Conservation (phyloP, 768 basidiomycete genomes). For the Tylopilus rubrobrunneus region DNA sequence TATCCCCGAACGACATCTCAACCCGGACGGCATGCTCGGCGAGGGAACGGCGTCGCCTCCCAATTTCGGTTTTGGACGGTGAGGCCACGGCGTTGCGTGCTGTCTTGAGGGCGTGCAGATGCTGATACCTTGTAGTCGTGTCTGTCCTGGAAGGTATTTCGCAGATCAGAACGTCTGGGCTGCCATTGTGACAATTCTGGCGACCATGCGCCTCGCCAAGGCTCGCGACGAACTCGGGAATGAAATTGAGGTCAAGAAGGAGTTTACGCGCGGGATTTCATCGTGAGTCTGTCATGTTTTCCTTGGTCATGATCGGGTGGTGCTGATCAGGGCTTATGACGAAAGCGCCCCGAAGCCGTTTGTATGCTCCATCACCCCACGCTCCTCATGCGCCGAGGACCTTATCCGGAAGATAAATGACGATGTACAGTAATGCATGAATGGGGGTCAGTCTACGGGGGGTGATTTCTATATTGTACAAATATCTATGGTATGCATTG, state of each 20-base stretch:
- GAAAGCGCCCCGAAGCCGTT: constrained; percentile 25
- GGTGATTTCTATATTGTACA: background rate
- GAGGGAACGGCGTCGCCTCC: background rate
- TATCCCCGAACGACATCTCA: constrained; percentile 54
- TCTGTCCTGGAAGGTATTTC: constrained; percentile 34
- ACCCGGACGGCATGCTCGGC: constrained; percentile 10
- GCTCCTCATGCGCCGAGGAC: constrained; percentile 10
- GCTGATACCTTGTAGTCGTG: constrained; percentile 16
- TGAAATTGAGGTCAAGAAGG: constrained; percentile 22
- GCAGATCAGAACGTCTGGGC: constrained; percentile 34
- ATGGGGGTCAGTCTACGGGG: background rate
- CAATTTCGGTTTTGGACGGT: constrained; percentile 28
- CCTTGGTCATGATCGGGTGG: background rate
- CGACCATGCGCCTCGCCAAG: constrained; percentile 26
- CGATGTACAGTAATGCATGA: background rate
- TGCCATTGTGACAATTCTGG: constrained; percentile 28
- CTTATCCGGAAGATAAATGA: constrained; percentile 15
- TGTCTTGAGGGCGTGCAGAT: background rate
- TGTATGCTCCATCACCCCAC: constrained; percentile 17
- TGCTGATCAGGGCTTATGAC: background rate
- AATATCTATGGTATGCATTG: constrained; percentile 1
- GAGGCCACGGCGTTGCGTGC: background rate
- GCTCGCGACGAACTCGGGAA: constrained; percentile 27
- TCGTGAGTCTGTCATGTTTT: constrained; percentile 6
- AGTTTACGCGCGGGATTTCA: constrained; percentile 24